A percentile compares a stretch with the other conserved stretches of the same genome.
phyloP scores from a whole-genome alignment of 371 early-diverging fungal genomes.

The Encephalitozoon intestinalis region DNA sequence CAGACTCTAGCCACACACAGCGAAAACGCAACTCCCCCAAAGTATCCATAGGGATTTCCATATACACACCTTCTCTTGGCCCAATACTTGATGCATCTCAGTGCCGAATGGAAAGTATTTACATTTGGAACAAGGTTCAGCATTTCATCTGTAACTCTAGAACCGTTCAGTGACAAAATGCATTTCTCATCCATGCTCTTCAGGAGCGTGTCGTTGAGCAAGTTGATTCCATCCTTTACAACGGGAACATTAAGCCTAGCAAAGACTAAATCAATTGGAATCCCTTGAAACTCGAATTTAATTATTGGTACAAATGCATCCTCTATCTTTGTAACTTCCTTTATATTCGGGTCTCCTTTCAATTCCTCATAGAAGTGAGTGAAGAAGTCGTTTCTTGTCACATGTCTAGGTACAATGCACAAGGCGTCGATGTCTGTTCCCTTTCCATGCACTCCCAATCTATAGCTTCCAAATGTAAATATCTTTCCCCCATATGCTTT shows the following conservation, averaged over 20 bases:
- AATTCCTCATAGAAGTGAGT: constrained; percentile 75
- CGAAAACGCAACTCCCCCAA: constrained; percentile 99
- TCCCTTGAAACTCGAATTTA: constrained; percentile 66
- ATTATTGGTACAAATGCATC: constrained; percentile 96
- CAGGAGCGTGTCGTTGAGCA: constrained; percentile 75
- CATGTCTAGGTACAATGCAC: constrained; percentile 85
- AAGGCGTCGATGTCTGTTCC: constrained; percentile 96
- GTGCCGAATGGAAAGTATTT: constrained; percentile 73
- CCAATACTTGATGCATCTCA: constrained; percentile 94
- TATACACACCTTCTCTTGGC: constrained; percentile 85
- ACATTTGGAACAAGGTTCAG: constrained; percentile 83
- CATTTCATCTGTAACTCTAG: constrained; percentile 93
- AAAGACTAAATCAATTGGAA: constrained; percentile 86
- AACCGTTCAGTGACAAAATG: constrained; percentile 86
- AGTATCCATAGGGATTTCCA: constrained; percentile 90
- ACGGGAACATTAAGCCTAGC: constrained; percentile 70
- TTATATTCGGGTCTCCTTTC: constrained; percentile 70
- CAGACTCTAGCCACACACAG: constrained; percentile 90
- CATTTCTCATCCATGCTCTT: constrained; percentile 81
- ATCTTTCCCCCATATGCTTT: constrained; percentile 85
- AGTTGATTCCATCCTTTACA: constrained; percentile 75
- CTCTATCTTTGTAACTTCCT: constrained; percentile 70
- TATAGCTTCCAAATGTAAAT: constrained; percentile 94
- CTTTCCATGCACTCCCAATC: constrained; percentile 90
- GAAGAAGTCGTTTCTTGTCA: constrained; percentile 87